Evolutionary conservation across 495 filamentous ascomycete species (phyloP), one percentile per base, ranked within the genome.

Genomic region (Trichoderma parareesei): DNA sequence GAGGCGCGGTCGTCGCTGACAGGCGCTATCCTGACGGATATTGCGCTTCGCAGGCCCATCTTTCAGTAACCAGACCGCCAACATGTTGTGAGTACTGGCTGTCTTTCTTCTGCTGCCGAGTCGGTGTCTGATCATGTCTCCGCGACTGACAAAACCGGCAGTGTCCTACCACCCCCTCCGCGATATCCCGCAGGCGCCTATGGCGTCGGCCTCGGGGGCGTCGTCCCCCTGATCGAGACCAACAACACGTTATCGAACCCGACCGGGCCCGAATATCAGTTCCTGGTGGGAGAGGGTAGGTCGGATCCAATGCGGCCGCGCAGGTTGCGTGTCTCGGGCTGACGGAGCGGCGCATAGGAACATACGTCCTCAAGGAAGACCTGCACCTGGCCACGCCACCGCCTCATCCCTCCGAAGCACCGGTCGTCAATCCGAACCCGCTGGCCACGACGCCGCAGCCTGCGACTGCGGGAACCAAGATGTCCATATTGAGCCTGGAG

Each of bases 381-480:
- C 80, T 98, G 41, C 89, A 90, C 65, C 88, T 98, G 40, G 93
- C 94, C 55, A 97, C 92, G 64, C 93, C 94, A 63, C 94, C 92
- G 64, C 92, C 95, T 5, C 93, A 98, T 74, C 93, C 93, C 37
- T 93, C 92, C 63, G 95, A 98, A 79, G 87, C 90, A 42, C 92
- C 91, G 6, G 76, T 91, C 33, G 75, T 86, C 67, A 97, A 92
- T 73, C 86, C 89, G 11, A 98, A 98, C 70, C 93, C 93, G 44
- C 86, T 98, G 46, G 88, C 90, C 43, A 96, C 93, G 3, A 87
- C 85, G 16, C 88, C 90, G 37, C 83, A 84, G 42, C 90, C 92
- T 11, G 90, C 90, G 13, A 93, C 88, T 38, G 79, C 86, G 4
- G 94, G 95, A 61, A 92, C 93, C n/a, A 95, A 89, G 75, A 70